Evolutionary conservation across 495 filamentous ascomycete genomes (phyloP).

Genomic region (Stereocaulon alpinum): DNA sequence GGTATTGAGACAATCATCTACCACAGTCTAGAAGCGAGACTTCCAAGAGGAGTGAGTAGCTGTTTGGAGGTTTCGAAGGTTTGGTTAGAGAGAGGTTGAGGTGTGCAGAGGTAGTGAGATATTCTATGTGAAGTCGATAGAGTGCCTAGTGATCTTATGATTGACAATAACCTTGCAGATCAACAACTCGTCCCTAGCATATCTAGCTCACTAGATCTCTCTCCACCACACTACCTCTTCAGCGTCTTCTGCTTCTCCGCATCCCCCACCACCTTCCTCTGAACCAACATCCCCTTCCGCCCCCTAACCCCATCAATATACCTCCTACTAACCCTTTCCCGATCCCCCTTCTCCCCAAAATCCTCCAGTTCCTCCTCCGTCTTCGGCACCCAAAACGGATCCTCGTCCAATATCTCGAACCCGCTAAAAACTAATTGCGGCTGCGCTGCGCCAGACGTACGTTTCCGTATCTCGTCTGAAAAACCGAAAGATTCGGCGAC

Average conservation of each 20-base stretch:
- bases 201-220: neutral
- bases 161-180: too few species aligned
- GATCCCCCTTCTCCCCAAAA: conserved; percentile 82
- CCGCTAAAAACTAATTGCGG: conserved; percentile 91
- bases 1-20: too few species aligned
- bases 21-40: too few species aligned
- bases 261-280: conserved; percentile 67
- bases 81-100: too few species aligned
- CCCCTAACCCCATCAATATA: conserved; percentile 84
- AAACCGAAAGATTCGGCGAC: conserved; percentile 95
- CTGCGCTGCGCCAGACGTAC: conserved; percentile 78
- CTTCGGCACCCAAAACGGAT: conserved; percentile 95
- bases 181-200: too few species aligned
- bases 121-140: too few species aligned
- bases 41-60: too few species aligned
- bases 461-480: conserved; percentile 87
- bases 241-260: conserved; percentile 99
- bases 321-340: conserved; percentile 88
- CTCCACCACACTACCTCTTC: conserved; percentile 52
- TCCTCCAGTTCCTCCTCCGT: conserved; percentile 97
- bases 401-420: conserved; percentile 79
- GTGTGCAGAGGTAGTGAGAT: too few species aligned
- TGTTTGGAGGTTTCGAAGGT: too few species aligned
- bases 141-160: too few species aligned
- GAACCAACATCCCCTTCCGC: conserved; percentile 78